A percentile compares a stretch with the other conserved stretches of the same genome.
phyloP scores from a whole-genome alignment of 2,329 filamentous ascomycete species.

The Verruconis gallopava region DNA sequence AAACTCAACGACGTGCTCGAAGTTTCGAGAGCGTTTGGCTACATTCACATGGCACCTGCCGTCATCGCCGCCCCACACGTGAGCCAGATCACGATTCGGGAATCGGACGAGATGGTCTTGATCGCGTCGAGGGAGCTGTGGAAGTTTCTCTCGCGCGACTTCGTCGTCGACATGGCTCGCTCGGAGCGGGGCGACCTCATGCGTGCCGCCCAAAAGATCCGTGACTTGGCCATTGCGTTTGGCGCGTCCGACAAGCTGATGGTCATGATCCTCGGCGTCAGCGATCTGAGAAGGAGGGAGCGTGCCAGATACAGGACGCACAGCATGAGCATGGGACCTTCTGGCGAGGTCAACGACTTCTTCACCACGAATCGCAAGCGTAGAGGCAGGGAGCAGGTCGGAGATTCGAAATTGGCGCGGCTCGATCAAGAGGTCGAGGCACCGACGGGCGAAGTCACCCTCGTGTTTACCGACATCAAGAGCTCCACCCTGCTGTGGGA shows the following conservation, averaged over 20 bases:
- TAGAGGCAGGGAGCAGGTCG: slow-evolving; percentile 42
- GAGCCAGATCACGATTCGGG: slow-evolving; percentile 61
- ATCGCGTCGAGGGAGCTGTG: slow-evolving; percentile 87
- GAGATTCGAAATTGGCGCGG: slow-evolving; percentile 75
- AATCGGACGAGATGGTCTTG: slow-evolving; percentile 87
- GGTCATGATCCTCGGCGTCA: slow-evolving; percentile 96
- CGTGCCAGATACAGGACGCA: slow-evolving; percentile 62
- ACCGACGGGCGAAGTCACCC: slow-evolving; percentile 77
- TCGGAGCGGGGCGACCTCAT: slow-evolving; percentile 82
- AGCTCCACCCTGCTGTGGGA: slow-evolving; percentile 96
- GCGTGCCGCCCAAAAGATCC: slow-evolving; percentile 85
- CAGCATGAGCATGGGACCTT: slow-evolving; percentile 74
- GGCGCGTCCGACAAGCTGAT: slow-evolving; percentile 91
- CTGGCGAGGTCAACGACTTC: slow-evolving; percentile 59
- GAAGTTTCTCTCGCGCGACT: slow-evolving; percentile 82
- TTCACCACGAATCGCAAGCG: slow-evolving; percentile 47
- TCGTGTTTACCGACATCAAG: slow-evolving; percentile 98
- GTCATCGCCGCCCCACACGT: slow-evolving; percentile 86
- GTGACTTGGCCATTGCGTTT: slow-evolving; percentile 90
- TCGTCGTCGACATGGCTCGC: slow-evolving; percentile 83
- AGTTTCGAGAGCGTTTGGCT: slow-evolving; percentile 90
- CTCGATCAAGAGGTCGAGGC: slow-evolving; percentile 85
- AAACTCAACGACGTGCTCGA: slow-evolving; percentile 84
- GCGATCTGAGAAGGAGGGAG: slow-evolving; percentile 77
- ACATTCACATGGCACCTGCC: slow-evolving; percentile 81